phyloP scores from a whole-genome alignment of 257 asterid genomes.

The Mentha longifolia region DNA sequence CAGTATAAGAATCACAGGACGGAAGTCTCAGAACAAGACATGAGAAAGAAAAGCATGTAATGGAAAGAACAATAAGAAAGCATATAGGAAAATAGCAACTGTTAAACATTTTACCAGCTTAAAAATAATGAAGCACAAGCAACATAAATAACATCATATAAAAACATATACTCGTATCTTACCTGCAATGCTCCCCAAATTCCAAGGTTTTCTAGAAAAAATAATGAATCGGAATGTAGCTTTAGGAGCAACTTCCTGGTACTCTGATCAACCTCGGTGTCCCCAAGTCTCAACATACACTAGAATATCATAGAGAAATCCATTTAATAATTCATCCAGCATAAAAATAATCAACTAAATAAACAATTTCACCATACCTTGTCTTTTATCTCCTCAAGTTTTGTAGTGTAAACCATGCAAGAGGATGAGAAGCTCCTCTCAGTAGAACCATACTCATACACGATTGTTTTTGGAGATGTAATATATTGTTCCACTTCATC shows the following conservation, averaged over 20 bases:
- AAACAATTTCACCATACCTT: slow-evolving; percentile 59
- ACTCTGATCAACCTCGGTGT: slow-evolving; percentile 51
- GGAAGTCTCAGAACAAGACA: not conserved
- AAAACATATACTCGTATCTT: slow-evolving; percentile 19
- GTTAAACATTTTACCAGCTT: not conserved
- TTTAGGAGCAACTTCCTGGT: slow-evolving; percentile 60
- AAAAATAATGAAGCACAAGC: slow-evolving; percentile 4
- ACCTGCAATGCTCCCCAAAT: slow-evolving; percentile 94
- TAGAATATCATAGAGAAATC: slow-evolving; percentile 44
- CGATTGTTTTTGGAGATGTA: slow-evolving; percentile 67
- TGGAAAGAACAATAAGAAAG: slow-evolving; percentile 6
- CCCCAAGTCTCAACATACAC: slow-evolving; percentile 60
- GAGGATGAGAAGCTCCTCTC: slow-evolving; percentile 41
- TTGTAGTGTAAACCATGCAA: slow-evolving; percentile 40
- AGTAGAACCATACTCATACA: slow-evolving; percentile 59
- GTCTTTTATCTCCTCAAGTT: slow-evolving; percentile 73
- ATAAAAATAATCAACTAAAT: slow-evolving; percentile 30
- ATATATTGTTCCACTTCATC: slow-evolving; percentile 68
- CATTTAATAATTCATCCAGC: slow-evolving; percentile 23
- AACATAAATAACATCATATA: not conserved
- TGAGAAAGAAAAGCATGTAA: not conserved
- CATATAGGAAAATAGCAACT: not conserved
- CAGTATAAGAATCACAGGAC: not conserved
- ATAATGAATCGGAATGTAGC: slow-evolving; percentile 64
- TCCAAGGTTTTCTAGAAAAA: slow-evolving; percentile 83